Conservation (phyloP, 2,329 filamentous ascomycete species). For the Stagonosporopsis vannaccii region DNA sequence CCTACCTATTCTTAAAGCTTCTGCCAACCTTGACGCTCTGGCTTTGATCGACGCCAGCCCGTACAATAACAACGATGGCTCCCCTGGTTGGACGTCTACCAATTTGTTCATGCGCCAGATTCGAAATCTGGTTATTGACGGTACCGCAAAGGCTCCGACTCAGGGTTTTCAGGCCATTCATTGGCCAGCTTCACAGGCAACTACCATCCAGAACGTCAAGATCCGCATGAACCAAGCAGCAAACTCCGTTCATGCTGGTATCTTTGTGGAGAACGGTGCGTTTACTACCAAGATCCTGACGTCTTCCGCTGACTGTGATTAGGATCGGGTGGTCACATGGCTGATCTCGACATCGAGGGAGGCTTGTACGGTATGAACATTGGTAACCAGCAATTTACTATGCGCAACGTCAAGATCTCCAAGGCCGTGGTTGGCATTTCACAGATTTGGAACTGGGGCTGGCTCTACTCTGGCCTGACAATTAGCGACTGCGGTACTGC, state of each 20-base stretch:
- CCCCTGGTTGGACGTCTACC: constrained; percentile 58
- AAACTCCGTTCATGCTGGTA: constrained; percentile 58
- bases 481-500: constrained; percentile 63
- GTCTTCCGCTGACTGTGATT: constrained; percentile 1
- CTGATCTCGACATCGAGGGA: constrained; percentile 55
- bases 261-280: constrained; percentile 56
- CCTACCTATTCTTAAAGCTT: constrained; percentile 64
- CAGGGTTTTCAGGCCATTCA: constrained; percentile 57
- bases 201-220: constrained; percentile 56
- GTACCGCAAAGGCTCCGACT: constrained; percentile 57
- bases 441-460: constrained; percentile 69
- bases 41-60: constrained; percentile 68
- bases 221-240: constrained; percentile 51
- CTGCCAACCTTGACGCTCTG: constrained; percentile 60
- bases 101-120: constrained; percentile 72
- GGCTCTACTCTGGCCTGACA: constrained; percentile 60
- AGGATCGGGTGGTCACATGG: constrained; percentile 57
- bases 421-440: constrained; percentile 62
- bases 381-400: constrained; percentile 64
- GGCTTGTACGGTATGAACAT: constrained; percentile 54
- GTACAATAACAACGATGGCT: constrained; percentile 47
- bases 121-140: constrained; percentile 69
- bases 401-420: constrained; percentile 64
- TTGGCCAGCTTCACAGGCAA: constrained; percentile 58
- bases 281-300: not conserved